These are phyloP conservation scores for Fusarium haematococcum DNA, from an alignment of 2,329 filamentous ascomycete species.

Conservation along the genomic window DNA sequence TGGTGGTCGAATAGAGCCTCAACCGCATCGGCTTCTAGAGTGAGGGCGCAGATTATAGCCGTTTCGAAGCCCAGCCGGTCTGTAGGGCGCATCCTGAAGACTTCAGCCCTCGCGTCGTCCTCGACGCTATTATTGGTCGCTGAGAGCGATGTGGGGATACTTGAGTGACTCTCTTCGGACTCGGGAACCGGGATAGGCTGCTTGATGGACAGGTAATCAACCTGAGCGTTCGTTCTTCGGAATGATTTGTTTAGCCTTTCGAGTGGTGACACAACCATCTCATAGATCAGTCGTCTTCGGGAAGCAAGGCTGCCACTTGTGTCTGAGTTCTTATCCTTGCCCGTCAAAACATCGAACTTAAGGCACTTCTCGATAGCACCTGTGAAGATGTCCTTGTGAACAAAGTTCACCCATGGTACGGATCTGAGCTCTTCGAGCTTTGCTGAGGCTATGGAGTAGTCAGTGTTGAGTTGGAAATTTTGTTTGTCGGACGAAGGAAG, in stretches of 20 bases:
- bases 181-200: not conserved
- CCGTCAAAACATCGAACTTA: not conserved
- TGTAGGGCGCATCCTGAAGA: not conserved
- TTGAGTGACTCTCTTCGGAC: not conserved
- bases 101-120: no score
- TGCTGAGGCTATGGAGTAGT: no score
- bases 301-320: rapidly evolving
- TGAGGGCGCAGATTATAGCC: slow-evolving; percentile 9
- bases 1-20: not conserved
- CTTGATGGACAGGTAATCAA: not conserved
- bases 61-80: not conserved
- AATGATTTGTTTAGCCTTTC: not conserved
- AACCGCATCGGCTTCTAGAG: not conserved
- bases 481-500: no score
- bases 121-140: no score
- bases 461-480: no score
- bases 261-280: not conserved
- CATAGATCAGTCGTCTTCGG: not conserved
- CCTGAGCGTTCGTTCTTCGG: not conserved
- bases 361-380: not conserved
- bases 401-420: not conserved
- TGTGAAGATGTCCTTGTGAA: not conserved
- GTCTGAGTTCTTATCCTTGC: not conserved
- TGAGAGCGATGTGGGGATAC: no score
- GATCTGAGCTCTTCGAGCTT: no score